Base-by-base conservation (phyloP, 2,329 filamentous ascomycete genomes). In the Colletotrichum echinochloae region DNA sequence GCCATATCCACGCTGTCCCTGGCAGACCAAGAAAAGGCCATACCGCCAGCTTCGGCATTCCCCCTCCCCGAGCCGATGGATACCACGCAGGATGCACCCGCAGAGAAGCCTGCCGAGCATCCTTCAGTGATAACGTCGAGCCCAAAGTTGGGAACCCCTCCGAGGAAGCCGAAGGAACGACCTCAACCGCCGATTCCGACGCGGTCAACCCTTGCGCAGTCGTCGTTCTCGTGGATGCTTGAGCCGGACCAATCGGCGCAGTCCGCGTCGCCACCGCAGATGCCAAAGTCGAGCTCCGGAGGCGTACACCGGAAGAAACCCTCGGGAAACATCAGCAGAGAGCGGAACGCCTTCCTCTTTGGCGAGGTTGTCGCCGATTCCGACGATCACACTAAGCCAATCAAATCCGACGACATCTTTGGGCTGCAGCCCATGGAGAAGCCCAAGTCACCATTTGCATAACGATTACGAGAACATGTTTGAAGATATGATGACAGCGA, bases 201-300 rank as follows among this genome's bases (percentile, higher is more conserved):
- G 26, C 86, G 91, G 28, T 92, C 91, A 4, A 89, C 86, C 0
- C 84, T 94, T 41, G 91, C 91, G 1, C 91, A 93, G 74, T 94
- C 92, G 9, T 92, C 90, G 5, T 94, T 94, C 78, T 90, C 92
- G 1, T 94, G 91, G 91, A 94, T 94, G 91, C 84, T 94, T 2
- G 90, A 90, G 73, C 87, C 86, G 3, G 86, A 87, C 73, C 77
- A 83, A 64, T 78, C 82, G 57, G 14, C 74, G 70, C 49, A 73
- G 76, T 60, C 79, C 26, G 80, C 81, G 6, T 77, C 80, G 5
- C 72, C 79, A 8, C 61, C 75, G 16, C 76, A 77, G 41, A 57
- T 72, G 23, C 73, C 76, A 14, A 72, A 75, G n/a, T 71, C 55
- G 66, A 69, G 70, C 66, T 67, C 78, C 64, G 64, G 49, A 71